These are phyloP conservation scores for Tetrahymena malaccensis DNA, from an alignment of 73 alveolate genomes.

Conservation along the genomic window DNA sequence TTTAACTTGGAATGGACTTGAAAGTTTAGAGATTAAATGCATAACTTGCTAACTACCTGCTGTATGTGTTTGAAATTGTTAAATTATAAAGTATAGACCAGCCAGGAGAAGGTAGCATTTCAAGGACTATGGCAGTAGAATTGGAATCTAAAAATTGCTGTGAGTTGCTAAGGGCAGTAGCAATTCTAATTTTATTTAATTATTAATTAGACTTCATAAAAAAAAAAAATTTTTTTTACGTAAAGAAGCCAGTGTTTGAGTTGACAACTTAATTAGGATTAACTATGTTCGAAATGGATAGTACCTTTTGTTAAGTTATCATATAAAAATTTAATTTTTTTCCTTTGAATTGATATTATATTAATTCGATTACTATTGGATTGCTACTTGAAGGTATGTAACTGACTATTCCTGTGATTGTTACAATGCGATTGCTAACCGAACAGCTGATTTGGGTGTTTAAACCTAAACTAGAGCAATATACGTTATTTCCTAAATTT, in stretches of 20 bases:
- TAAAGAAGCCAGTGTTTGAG: slow-evolving; percentile 29
- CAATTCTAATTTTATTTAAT: neutral
- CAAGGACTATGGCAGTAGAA: slow-evolving; percentile 26
- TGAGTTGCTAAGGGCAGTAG: neutral
- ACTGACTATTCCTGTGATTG: neutral
- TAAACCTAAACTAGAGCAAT: slow-evolving; percentile 12
- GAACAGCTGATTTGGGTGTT: neutral
- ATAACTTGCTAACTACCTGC: slow-evolving; percentile 23
- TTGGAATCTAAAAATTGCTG: neutral
- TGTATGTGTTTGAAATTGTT: neutral
- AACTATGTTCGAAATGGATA: neutral
- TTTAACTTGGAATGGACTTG: slow-evolving; percentile 14
- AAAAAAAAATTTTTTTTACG: neutral
- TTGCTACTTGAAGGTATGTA: neutral
- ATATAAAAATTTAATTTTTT: neutral
- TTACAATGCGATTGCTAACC: neutral
- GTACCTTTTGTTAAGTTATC: neutral
- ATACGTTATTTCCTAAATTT: slow-evolving; percentile 36
- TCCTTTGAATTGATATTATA: neutral
- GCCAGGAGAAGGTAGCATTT: slow-evolving; percentile 36
- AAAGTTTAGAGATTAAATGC: neutral
- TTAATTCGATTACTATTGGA: slow-evolving; percentile 1
- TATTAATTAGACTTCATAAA: neutral
- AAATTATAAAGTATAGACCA: slow-evolving; percentile 8
- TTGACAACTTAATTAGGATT: slow-evolving; percentile 20